Base-by-base conservation (phyloP, 768 basidiomycete species). In the Rubroboletus satanas region DNA sequence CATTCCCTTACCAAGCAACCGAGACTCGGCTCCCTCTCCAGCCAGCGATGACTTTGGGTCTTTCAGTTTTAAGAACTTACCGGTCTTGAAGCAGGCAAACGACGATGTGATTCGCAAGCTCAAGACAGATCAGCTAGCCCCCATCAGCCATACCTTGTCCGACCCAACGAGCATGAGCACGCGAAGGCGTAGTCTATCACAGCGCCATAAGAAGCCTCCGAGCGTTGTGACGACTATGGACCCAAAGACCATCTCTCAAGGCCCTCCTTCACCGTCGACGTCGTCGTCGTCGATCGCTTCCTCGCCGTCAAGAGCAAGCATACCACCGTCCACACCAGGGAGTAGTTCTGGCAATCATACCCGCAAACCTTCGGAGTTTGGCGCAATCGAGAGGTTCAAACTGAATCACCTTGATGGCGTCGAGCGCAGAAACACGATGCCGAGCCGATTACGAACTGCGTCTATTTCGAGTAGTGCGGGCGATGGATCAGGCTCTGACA, bases 51-150 rank as follows among this genome's bases (percentile, higher is more conserved):
- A 98, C 65, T 99, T 98, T 73, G 97, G 97, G 21, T 87, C 93
- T 0, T 99, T 99, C 77, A 93, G 88, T 73, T 99, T 94, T 82
- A 98, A 98, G 79, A 99, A 99, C 67, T 71, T 98, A 39, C 93
- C 93, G 0, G 83, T 97, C 7, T 75, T 98, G 71, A 99, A 98
- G 74, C 94, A 98, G 72, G 94, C 93, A 17, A 99, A 99, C 69
- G 97, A 99, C 72, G 95, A 98, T 67, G 86, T 98, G 62, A 97
- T 99, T 62, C 85, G 92, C 57, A 97, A 98, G 73, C 79, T 98
- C 66, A 88, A 91, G 73, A 90, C 90, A 2, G 96, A 98, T 60
- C 91, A 93, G 64, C 82, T 94, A 74, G 74, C 81, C 0, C 90
- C 92, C 12, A 78, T 94, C 39, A 73, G 83, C 0, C 89, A 93